phyloP scores from a whole-genome alignment of 2,329 filamentous ascomycete genomes.

The Venturia effusa region DNA sequence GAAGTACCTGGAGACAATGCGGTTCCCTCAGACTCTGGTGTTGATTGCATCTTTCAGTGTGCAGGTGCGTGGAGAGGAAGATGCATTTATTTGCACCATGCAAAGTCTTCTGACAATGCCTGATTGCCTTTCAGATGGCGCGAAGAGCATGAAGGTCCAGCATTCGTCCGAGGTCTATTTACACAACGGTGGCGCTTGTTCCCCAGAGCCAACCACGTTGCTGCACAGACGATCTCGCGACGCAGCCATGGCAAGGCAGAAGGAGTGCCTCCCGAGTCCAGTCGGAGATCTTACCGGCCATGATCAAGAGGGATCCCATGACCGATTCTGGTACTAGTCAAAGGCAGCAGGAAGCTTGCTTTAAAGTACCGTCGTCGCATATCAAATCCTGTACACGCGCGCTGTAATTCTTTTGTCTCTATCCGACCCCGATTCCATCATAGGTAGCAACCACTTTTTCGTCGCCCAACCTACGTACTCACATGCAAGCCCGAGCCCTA shows the following conservation, averaged over 20 bases:
- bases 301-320: background rate
- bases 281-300: background rate
- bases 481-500: constrained; percentile 1
- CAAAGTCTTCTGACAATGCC: too few species aligned
- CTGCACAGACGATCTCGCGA: background rate
- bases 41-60: too few species aligned
- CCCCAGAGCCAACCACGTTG: background rate
- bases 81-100: too few species aligned
- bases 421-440: background rate
- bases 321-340: background rate
- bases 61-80: too few species aligned
- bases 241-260: background rate
- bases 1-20: too few species aligned
- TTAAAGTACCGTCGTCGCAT: background rate
- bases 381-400: background rate
- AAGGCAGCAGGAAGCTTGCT: background rate
- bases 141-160: too few species aligned
- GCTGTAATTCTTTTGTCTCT: background rate
- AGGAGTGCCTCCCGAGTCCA: background rate
- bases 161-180: too few species aligned
- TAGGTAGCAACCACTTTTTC: background rate
- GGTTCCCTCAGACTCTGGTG: too few species aligned
- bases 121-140: too few species aligned
- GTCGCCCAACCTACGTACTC: background rate
- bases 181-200: constrained; percentile 1